Percentiles rank a stretch among this genome's conserved stretches.
phyloP scores from a whole-genome alignment of 2,329 filamentous ascomycete genomes.

The Alternaria infectoria region DNA sequence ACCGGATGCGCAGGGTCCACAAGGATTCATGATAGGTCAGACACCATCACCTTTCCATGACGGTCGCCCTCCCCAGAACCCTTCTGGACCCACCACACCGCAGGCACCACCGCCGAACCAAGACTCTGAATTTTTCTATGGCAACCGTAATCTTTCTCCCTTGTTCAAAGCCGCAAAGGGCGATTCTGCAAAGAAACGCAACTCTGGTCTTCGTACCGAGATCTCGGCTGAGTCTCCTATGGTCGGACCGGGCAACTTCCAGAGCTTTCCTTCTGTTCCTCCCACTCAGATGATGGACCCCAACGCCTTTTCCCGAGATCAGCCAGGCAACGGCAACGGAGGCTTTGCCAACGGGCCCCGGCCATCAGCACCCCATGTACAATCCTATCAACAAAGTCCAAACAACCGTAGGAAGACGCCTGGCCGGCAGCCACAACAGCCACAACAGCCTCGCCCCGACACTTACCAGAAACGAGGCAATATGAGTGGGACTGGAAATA shows the following conservation, averaged over 20 bases:
- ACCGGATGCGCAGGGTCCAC: conserved; percentile 25
- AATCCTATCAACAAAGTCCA: conserved; percentile 30
- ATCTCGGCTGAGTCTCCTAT: conserved; percentile 44
- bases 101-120: conserved; percentile 34
- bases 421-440: conserved; percentile 27
- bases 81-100: conserved; percentile 45
- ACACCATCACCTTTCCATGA: conserved; percentile 52
- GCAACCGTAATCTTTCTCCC: conserved; percentile 57
- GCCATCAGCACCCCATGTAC: conserved; percentile 35
- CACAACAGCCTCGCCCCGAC: conserved; percentile 33
- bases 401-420: conserved; percentile 33
- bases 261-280: conserved; percentile 32
- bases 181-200: conserved; percentile 50
- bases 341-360: conserved; percentile 25
- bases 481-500: conserved; percentile 17
- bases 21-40: conserved; percentile 33
- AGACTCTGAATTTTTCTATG: conserved; percentile 45
- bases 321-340: conserved; percentile 21
- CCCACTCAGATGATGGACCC: conserved; percentile 24
- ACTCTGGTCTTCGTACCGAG: conserved; percentile 54
- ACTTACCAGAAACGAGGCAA: conserved; percentile 23
- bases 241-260: conserved; percentile 28
- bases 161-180: conserved; percentile 56
- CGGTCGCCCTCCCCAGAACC: conserved; percentile 36
- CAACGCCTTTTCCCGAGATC: conserved; percentile 23